Evolutionary conservation across 208 protist species (phyloP).

Genomic region (Acanthamoeba rhysodes): DNA sequence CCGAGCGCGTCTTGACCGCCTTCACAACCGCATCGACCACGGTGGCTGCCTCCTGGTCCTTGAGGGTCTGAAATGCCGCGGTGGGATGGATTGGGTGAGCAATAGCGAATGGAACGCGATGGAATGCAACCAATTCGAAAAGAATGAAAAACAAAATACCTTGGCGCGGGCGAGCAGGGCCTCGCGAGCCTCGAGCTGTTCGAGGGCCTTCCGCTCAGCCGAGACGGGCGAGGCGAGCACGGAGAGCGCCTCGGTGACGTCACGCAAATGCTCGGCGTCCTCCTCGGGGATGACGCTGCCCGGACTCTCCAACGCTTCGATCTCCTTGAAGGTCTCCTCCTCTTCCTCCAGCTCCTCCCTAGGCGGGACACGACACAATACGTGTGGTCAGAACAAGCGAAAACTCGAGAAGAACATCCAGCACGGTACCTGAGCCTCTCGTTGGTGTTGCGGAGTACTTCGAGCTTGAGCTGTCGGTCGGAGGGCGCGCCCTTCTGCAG

Average conservation of each 20-base stretch:
- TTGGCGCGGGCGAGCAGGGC: conserved; percentile 23
- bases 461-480: conserved; percentile 61
- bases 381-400: not conserved
- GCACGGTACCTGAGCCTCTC: conserved; percentile 21
- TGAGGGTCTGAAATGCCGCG: not conserved
- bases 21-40: not conserved
- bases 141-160: not conserved
- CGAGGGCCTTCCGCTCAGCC: conserved; percentile 45
- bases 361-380: not conserved
- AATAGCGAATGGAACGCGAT: not conserved
- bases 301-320: conserved; percentile 58
- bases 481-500: not conserved
- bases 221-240: conserved; percentile 60
- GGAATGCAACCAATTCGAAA: not conserved
- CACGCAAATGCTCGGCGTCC: conserved; percentile 47
- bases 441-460: conserved; percentile 54
- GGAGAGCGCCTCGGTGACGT: conserved; percentile 44
- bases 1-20: conserved; percentile 17
- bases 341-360: conserved; percentile 65
- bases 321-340: conserved; percentile 52
- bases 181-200: conserved; percentile 62
- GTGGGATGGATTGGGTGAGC: not conserved
- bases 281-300: conserved; percentile 66
- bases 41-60: not conserved
- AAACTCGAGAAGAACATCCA: not conserved